Evolutionary conservation across 1,284 basidiomycete genomes (phyloP).

Genomic region (Crepidotus sp.): DNA sequence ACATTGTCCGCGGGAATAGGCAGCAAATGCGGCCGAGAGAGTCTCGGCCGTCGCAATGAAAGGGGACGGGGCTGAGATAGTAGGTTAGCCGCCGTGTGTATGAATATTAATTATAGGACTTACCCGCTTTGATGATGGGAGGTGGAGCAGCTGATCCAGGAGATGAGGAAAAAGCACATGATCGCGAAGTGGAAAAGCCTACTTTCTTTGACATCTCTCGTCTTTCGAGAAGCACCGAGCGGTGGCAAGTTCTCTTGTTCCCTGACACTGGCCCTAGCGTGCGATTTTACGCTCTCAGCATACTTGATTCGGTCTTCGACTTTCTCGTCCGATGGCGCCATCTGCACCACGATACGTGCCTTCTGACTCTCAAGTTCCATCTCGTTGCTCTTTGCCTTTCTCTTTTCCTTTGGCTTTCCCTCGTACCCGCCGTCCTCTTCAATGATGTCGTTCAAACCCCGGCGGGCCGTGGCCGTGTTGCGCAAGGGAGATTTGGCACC

Average conservation of each 20-base stretch:
- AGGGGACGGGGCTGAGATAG: conserved; percentile 9
- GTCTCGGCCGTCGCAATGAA: conserved; percentile 17
- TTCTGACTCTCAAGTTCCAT: conserved; percentile 81
- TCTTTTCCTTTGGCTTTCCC: conserved; percentile 30
- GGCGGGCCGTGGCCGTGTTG: conserved; percentile 11
- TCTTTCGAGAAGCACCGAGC: conserved; percentile 25
- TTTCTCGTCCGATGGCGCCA: conserved; percentile 56
- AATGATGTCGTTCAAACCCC: conserved; percentile 23
- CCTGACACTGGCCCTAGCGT: conserved; percentile 18
- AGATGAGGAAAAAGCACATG: conserved; percentile 5
- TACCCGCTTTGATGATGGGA: conserved; percentile 3
- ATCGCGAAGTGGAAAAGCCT: conserved; percentile 5
- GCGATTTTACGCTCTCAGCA: conserved; percentile 9
- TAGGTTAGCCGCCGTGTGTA: not conserved
- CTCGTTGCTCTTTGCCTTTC: conserved; percentile 43
- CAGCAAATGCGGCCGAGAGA: conserved; percentile 10
- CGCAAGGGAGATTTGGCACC: conserved; percentile 26
- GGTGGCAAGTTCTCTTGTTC: conserved; percentile 39
- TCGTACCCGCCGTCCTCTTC: conserved; percentile 24
- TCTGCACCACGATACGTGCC: conserved; percentile 82
- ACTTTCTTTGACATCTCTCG: conserved; percentile 21
- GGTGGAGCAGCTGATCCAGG: conserved; percentile 6
- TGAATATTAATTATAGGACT: not conserved
- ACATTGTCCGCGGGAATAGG: conserved; percentile 13
- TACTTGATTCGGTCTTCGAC: conserved; percentile 33